Evolutionary conservation across 345 rosid genomes (phyloP).

Genomic region (Durio zibethinus): DNA sequence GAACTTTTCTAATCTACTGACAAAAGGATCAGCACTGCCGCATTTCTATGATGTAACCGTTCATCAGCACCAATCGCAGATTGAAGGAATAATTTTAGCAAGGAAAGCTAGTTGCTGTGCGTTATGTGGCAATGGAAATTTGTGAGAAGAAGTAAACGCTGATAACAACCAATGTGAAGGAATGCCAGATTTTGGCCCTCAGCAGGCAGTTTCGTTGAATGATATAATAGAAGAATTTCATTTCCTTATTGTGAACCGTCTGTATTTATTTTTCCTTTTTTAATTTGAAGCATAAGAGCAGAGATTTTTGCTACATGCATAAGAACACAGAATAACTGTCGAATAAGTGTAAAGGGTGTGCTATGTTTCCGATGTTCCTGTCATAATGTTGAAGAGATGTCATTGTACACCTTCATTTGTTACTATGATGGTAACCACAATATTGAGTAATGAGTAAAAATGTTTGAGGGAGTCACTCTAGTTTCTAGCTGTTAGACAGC

Average conservation of each 20-base stretch:
- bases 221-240: too few species aligned
- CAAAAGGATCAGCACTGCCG: background rate
- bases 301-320: too few species aligned
- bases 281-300: background rate
- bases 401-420: too few species aligned
- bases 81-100: background rate
- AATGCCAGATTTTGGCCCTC: background rate
- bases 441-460: too few species aligned
- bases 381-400: too few species aligned
- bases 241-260: background rate
- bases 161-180: background rate
- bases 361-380: too few species aligned
- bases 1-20: background rate
- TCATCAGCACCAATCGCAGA: background rate
- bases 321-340: too few species aligned
- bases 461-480: too few species aligned
- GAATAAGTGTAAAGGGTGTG: too few species aligned
- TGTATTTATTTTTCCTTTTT: background rate
- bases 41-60: background rate
- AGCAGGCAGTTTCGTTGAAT: background rate
- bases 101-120: background rate
- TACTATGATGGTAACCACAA: too few species aligned
- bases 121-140: background rate
- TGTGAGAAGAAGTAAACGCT: background rate
- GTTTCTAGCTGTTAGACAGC: too few species aligned